Percentiles rank a stretch among this genome's conserved stretches.
phyloP scores from a whole-genome alignment of 129 eudicot genomes.

The Arctium lappa region DNA sequence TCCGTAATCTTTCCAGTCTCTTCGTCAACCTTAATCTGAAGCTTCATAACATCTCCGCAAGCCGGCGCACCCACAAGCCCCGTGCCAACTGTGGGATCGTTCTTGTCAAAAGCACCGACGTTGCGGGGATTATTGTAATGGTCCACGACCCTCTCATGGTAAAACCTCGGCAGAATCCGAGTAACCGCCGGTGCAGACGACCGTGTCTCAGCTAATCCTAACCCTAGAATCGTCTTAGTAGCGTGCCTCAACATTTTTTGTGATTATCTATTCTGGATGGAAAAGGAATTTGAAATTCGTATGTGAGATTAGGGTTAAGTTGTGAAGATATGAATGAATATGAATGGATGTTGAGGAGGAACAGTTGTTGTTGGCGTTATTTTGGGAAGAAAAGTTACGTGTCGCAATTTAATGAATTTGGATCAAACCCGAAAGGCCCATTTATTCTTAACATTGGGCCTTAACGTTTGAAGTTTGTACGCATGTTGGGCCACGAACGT shows the following conservation, averaged over 20 bases:
- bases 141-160: slow-evolving; percentile 97
- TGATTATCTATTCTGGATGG: neutral
- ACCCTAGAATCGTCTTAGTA: slow-evolving; percentile 29
- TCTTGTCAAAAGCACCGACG: slow-evolving; percentile 93
- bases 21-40: slow-evolving; percentile 84
- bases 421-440: neutral
- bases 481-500: neutral
- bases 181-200: slow-evolving; percentile 11
- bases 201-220: slow-evolving; percentile 22
- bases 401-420: neutral
- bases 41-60: slow-evolving; percentile 97
- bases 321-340: neutral
- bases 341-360: neutral
- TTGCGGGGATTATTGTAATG: slow-evolving; percentile 95
- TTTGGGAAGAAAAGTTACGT: neutral
- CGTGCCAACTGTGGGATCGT: slow-evolving; percentile 87
- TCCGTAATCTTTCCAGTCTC: slow-evolving; percentile 74
- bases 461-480: neutral
- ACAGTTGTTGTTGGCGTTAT: slow-evolving; percentile 6
- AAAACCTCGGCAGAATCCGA: slow-evolving; percentile 36
- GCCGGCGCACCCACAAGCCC: slow-evolving; percentile 99
- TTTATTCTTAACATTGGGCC: neutral
- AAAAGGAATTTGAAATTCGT: too few relatives aligned
- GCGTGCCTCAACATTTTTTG: slow-evolving; percentile 55
- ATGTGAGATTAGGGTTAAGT: slow-evolving; percentile 1